These are phyloP conservation scores for Tuber magnatum DNA, from an alignment of 495 filamentous ascomycete genomes.

Conservation along the genomic window DNA sequence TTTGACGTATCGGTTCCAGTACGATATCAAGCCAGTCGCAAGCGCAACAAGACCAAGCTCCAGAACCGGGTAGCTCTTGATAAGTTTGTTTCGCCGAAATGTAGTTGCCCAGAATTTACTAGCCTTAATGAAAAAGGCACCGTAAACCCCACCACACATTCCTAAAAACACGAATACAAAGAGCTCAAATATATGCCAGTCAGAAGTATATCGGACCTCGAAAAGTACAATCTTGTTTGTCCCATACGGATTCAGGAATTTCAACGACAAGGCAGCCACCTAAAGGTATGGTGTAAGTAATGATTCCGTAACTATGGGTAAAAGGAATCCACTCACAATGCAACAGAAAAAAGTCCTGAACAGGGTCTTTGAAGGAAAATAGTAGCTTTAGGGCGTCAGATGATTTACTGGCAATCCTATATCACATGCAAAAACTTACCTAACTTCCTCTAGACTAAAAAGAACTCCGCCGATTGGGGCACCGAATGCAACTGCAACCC, in stretches of 20 bases:
- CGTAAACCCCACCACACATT: constrained; percentile 71
- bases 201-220: constrained; percentile 80
- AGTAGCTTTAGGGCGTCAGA: constrained; percentile 55
- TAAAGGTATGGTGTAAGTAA: constrained; percentile 25
- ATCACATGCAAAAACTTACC: constrained; percentile 40
- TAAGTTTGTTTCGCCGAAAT: constrained; percentile 70
- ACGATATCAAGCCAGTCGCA: constrained; percentile 73
- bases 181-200: constrained; percentile 93
- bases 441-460: constrained; percentile 91
- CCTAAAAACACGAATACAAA: constrained; percentile 76
- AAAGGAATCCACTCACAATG: constrained; percentile 51
- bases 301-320: neutral
- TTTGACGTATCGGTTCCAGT: constrained; percentile 89
- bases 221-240: constrained; percentile 96
- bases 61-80: constrained; percentile 76
- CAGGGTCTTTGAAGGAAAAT: constrained; percentile 96
- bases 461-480: constrained; percentile 88
- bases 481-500: constrained; percentile 91
- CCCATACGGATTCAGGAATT: constrained; percentile 92
- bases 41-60: constrained; percentile 85
- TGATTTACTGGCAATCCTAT: constrained; percentile 4
- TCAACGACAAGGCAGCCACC: constrained; percentile 75
- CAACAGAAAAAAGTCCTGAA: constrained; percentile 98
- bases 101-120: constrained; percentile 78
- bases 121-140: constrained; percentile 95